Evolutionary conservation across 768 basidiomycete genomes (phyloP), one percentile per base, ranked within the genome.

Genomic region (Mycena venus): DNA sequence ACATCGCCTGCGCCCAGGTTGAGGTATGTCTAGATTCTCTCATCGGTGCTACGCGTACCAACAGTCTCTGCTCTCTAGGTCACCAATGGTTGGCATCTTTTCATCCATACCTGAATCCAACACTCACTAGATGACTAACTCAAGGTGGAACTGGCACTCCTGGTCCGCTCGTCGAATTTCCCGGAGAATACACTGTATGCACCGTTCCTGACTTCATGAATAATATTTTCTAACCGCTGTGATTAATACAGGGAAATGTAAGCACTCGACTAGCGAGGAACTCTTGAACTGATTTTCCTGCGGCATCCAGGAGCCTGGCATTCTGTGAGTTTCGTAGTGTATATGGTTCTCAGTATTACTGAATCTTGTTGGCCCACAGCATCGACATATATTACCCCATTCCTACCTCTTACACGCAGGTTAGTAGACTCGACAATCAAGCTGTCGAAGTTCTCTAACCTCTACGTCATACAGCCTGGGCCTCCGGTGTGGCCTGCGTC

Each of bases 81-180:
- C 8, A 73, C 72, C 19, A 51, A 55, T 31, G 71, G 71, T 72
- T 25, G 21, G 61, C 31, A 10, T 58, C 19, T 34, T 32, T 29
- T 19, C 21, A 21, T 5, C 3, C 2, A 34, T 4, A 10, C 21
- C 31, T 58, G 21, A 23, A 58, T 36, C 11, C 23, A 10, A 32
- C 6, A 21, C 56, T 58, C 56, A 58, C 10, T 32, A 0, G 10
- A 34, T 58, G 8, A n/a, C n/a, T n/a, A n/a, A 34, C 19, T 19
- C 15, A 12, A 72, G 72, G 84, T 19, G 84, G 84, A 25, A 81
- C 74, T 65, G 84, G 83, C 15, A 83, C 65, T 6, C 84, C 84
- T 2, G 79, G 81, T 4, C 84, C 84, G 4, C 77, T 83, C n/a
- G 83, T 83, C 34, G 70, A 79, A 14, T 82, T 84, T 75, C 84